phyloP scores from a whole-genome alignment of 805 yeast species.

The Grigorovia transvaalensis region DNA sequence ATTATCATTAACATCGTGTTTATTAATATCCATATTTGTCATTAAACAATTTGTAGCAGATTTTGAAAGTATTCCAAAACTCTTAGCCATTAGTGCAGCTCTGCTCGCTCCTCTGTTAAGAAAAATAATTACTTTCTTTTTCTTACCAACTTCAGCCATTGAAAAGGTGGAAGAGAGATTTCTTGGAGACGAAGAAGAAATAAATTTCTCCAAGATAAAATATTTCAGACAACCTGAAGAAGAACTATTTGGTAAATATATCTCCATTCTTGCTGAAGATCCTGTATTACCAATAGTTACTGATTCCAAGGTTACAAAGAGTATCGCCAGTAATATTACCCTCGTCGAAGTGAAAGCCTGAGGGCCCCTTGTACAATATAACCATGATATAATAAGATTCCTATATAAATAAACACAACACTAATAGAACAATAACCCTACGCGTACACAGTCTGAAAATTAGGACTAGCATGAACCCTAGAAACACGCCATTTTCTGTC shows the following conservation, averaged over 20 bases:
- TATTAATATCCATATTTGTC: background rate
- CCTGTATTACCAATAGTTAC: background rate
- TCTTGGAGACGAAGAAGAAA: background rate
- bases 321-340: too few relatives aligned
- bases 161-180: background rate
- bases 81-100: background rate
- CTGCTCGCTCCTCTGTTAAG: background rate
- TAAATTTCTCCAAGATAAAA: constrained; percentile 9
- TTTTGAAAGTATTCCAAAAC: background rate
- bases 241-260: constrained; percentile 16
- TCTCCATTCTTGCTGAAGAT: constrained; percentile 16
- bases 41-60: background rate
- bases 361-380: too few relatives aligned
- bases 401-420: too few relatives aligned
- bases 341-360: too few relatives aligned
- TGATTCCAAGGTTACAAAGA: background rate
- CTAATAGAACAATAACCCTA: too few relatives aligned
- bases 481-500: too few relatives aligned
- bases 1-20: background rate
- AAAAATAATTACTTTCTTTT: background rate
- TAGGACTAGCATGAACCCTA: too few relatives aligned
- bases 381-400: too few relatives aligned
- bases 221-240: constrained; percentile 41
- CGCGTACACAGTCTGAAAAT: too few relatives aligned
- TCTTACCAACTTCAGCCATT: constrained; percentile 2